Base-by-base conservation (phyloP, 2,329 filamentous ascomycete genomes). In the Ophiostoma pallidulum region DNA sequence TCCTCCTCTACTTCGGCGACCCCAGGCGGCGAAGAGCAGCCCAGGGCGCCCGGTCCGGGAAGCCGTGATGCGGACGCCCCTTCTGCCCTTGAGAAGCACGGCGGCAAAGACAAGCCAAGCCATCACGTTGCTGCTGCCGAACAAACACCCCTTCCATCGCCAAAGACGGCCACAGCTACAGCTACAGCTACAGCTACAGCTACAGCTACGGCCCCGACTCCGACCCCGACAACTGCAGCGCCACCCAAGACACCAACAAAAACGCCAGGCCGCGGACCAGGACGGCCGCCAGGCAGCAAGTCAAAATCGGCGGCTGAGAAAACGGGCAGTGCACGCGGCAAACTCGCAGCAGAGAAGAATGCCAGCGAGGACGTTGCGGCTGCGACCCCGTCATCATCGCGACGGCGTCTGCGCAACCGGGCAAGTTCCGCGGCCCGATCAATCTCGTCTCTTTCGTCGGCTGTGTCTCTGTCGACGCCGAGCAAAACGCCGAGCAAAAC, bases 391-490 rank as follows among this genome's bases (percentile, higher is more conserved):
- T 16, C n/a, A 3, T 16, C 49, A n/a, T 22, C 32, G 13, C 35
- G 29, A 6, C 45, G 29, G 2, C 33, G 40, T 13, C 51, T 19
- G 14, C 50, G 29, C 44, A 51, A 53, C 46, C 55, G 56, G 8
- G 53, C 53, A 10, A 55, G 55, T 22, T 56, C 55, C 45, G 54
- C 50, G 41, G 52, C 44, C 9, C 56, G 54, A 44, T 51, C 54
- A 9, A 52, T 52, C 16, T 65, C 62, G n/a, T 61, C 62, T n/a
- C 58, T 65, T 9, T 65, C 62, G 9, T 60, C 60, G 43, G 58
- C 58, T 7, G 54, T 54, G 38, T 64, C 62, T 8, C 31, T 62
- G 43, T 56, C 58, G 35, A 57, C 60, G 33, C 60, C 59, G 1
- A 54, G 35, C 8, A 46, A 26, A 22, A 57, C 60, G 33, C 60